Evolutionary conservation across 1,139 yeast genomes (phyloP).

Genomic region (Tardiomyces depauwii): DNA sequence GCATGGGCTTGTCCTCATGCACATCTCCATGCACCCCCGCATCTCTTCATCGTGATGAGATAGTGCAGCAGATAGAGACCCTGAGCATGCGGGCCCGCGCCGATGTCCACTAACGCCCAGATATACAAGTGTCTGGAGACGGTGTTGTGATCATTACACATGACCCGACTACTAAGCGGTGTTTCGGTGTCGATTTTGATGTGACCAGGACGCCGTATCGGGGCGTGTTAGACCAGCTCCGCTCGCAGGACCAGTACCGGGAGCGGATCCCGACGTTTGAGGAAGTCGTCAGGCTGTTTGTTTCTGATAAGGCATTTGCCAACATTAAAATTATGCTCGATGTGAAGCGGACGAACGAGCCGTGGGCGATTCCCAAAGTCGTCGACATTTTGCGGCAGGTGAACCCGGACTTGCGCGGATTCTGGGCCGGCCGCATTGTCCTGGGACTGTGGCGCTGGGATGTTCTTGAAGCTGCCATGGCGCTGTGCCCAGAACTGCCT

Average conservation of each 20-base stretch:
- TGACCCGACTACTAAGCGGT: slow-evolving; percentile 48
- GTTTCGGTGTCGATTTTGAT: slow-evolving; percentile 36
- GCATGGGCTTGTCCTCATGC: no score
- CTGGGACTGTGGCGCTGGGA: slow-evolving; percentile 76
- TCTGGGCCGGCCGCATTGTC: slow-evolving; percentile 59
- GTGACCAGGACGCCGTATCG: slow-evolving; percentile 29
- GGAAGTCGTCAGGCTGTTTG: slow-evolving; percentile 51
- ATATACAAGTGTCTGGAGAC: slow-evolving; percentile 69
- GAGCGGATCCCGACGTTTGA: slow-evolving; percentile 52
- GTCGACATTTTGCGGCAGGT: slow-evolving; percentile 38
- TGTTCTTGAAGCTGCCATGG: slow-evolving; percentile 44
- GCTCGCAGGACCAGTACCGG: slow-evolving; percentile 34
- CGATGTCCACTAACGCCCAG: no score
- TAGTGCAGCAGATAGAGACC: no score
- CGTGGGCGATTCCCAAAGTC: slow-evolving; percentile 43
- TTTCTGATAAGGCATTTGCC: slow-evolving; percentile 27
- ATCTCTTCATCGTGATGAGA: no score
- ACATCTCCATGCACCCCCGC: no score
- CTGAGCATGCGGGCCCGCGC: no score
- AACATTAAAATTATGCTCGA: slow-evolving; percentile 59
- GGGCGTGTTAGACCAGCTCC: slow-evolving; percentile 39
- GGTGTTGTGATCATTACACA: slow-evolving; percentile 68
- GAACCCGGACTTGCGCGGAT: slow-evolving; percentile 32
- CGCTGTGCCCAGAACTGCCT: slow-evolving; percentile 33
- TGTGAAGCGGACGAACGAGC: slow-evolving; percentile 61